Conservation (phyloP, 768 basidiomycete species). For the Lepiota subincarnata region DNA sequence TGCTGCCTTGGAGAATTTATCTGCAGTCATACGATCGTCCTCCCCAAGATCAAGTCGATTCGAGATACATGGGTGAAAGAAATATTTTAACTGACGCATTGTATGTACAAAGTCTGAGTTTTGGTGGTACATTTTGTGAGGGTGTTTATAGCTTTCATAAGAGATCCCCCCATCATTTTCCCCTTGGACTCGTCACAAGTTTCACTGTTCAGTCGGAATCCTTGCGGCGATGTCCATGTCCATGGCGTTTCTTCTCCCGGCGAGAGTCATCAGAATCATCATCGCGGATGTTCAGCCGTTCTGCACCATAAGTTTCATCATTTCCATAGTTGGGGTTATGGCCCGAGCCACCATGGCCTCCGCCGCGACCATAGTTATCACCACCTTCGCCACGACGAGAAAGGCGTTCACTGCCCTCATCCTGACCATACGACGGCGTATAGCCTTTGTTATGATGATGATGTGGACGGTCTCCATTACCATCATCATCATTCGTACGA, state of each 20-base stretch:
- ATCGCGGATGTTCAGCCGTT: slow-evolving; percentile 38
- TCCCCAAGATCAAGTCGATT: too few relatives aligned
- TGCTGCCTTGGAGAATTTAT: too few relatives aligned
- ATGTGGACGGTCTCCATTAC: neutral
- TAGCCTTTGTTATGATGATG: slow-evolving; percentile 8
- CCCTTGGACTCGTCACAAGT: neutral
- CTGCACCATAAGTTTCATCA: slow-evolving; percentile 49
- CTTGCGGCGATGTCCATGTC: slow-evolving; percentile 2
- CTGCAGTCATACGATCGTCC: too few relatives aligned
- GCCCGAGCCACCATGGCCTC: slow-evolving; percentile 13
- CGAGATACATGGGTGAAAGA: too few relatives aligned
- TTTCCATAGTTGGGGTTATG: slow-evolving; percentile 27
- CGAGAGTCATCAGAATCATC: slow-evolving; percentile 30
- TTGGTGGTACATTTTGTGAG: too few relatives aligned
- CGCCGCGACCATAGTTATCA: slow-evolving; percentile 11
- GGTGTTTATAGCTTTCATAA: too few relatives aligned
- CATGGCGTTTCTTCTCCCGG: slow-evolving; percentile 14
- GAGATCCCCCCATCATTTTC: too few relatives aligned
- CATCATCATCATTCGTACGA: neutral
- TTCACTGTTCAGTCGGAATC: slow-evolving; percentile 3
- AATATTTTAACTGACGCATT: too few relatives aligned
- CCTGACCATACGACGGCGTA: slow-evolving; percentile 13
- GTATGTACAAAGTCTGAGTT: neutral
- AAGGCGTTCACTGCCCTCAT: neutral
- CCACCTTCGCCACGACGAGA: neutral